A percentile compares a stretch with the other conserved stretches of the same genome.
These are phyloP conservation scores for Ophiostoma perfectum DNA, from an alignment of 2,329 filamentous ascomycete species.

Conservation along the genomic window DNA sequence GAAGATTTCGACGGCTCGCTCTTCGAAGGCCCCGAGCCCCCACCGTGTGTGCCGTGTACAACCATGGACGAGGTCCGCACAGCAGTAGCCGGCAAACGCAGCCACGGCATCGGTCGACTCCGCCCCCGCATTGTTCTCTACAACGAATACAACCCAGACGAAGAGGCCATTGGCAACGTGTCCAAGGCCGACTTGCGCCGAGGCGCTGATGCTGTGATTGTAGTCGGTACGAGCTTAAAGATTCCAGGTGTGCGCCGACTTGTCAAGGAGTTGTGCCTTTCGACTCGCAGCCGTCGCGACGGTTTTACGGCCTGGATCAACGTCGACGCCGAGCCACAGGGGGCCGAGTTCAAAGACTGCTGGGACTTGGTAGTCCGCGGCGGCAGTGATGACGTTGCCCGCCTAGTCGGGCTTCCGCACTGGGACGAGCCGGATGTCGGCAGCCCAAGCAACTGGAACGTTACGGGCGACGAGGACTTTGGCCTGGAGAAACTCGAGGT, in stretches of 20 bases:
- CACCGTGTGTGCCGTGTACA: conserved; percentile 70
- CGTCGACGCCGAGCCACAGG: conserved; percentile 73
- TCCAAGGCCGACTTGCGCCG: conserved; percentile 78
- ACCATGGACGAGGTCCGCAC: conserved; percentile 71
- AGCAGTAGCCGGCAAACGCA: conserved; percentile 72
- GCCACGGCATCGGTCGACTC: conserved; percentile 85
- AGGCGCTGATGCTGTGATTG: conserved; percentile 84
- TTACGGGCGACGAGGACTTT: conserved; percentile 40
- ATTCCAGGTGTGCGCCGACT: conserved; percentile 88
- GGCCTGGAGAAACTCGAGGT: conserved; percentile 38
- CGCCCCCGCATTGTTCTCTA: conserved; percentile 93
- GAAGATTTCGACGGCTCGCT: conserved; percentile 69
- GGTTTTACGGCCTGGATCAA: conserved; percentile 95
- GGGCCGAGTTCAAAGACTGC: conserved; percentile 80
- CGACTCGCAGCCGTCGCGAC: conserved; percentile 74
- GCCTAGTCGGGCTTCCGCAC: conserved; percentile 57
- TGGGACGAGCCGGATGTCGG: conserved; percentile 54
- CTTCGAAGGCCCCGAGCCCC: conserved; percentile 79
- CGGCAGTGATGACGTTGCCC: conserved; percentile 81
- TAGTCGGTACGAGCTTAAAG: conserved; percentile 92
- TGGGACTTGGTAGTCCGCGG: conserved; percentile 90
- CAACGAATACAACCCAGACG: conserved; percentile 94
- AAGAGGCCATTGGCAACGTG: conserved; percentile 90
- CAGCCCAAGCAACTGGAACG: conserved; percentile 36
- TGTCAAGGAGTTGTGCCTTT: conserved; percentile 82